phyloP scores from a whole-genome alignment of 202 grass and related monocot species.

The Bolboschoenoplectus hybrid region DNA sequence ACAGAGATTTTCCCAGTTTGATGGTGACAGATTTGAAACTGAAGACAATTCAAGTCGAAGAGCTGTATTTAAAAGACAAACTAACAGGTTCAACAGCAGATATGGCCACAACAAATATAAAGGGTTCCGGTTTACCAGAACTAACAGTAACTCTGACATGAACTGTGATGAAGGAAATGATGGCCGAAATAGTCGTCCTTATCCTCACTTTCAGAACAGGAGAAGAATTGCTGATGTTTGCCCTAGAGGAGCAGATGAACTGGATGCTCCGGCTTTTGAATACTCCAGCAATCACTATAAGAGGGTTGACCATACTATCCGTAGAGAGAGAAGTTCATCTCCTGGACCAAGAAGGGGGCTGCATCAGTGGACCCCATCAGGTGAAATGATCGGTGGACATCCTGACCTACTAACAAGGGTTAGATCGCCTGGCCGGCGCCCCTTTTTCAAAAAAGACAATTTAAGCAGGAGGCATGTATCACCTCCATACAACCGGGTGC shows the following conservation, averaged over 20 bases:
- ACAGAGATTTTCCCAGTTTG: conserved; percentile 24
- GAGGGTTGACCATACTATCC: conserved; percentile 51
- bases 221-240: conserved; percentile 48
- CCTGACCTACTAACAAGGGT: conserved; percentile 42
- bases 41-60: conserved; percentile 20
- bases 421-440: conserved; percentile 45
- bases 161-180: conserved; percentile 49
- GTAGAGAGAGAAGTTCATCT: conserved; percentile 59
- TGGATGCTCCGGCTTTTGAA: conserved; percentile 51
- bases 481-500: conserved; percentile 44
- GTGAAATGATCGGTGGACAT: conserved; percentile 51
- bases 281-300: conserved; percentile 44
- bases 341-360: conserved; percentile 60
- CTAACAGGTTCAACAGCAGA: conserved; percentile 36
- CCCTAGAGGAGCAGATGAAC: conserved; percentile 44
- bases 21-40: conserved; percentile 37
- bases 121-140: conserved; percentile 9
- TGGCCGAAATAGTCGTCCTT: conserved; percentile 35
- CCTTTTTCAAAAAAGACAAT: conserved; percentile 39
- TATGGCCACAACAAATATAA: conserved; percentile 32
- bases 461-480: conserved; percentile 42
- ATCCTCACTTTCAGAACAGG: conserved; percentile 23
- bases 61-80: conserved; percentile 18
- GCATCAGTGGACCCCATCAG: conserved; percentile 50
- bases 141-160: conserved; percentile 34